Base-by-base conservation (phyloP, 148 eudicot species). In the Polygonum maritimum region DNA sequence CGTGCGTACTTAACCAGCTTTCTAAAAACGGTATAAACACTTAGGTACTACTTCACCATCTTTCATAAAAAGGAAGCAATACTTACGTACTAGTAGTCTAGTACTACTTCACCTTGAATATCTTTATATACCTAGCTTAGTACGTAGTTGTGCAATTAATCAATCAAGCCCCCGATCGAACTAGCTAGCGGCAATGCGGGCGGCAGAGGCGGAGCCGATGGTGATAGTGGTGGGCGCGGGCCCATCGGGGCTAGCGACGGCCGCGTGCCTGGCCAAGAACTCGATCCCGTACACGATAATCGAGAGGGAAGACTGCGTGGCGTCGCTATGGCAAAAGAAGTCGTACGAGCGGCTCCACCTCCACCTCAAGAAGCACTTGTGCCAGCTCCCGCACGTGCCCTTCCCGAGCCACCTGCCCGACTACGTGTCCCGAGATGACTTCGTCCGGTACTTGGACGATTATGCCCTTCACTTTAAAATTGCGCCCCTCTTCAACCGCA, bases 281-380 rank as follows among this genome's bases (percentile, higher is more conserved):
- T 87, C 89, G 0, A 83, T 94, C 47, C 89, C 95, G 3, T 88
- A 86, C 77, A 78, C 85, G 0, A 3, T 94, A 26, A 75, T 92
- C 0, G 98, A 94, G 54, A 79, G 92, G 71, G 98, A 94, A 67
- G 86, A 89, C 38, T 87, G 92, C 58, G 75, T 71, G 15, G 98
- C 93, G 14, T 80, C 97, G 1, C 18, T 90, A 14, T 94, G 97
- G 97, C 88, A 84, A 76, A 88, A 92, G 7, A 83, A 85, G 74
- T 7, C 93, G 0, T 94, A 94, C 41, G 88, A 91, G 44, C 88
- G 97, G 5, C 85, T 94, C 16, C 91, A 94, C 44, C 92, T 94
- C 14, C 98, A 94, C 75, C 60, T 92, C 3, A n/a, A 87, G 0
- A 94, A 94, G 72, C 79, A 78, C 19, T 82, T 77, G 54, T 86